A percentile compares a stretch with the other conserved stretches of the same genome.
phyloP scores from a whole-genome alignment of 2,329 filamentous ascomycete genomes.

The Pestalotiopsis sp. region DNA sequence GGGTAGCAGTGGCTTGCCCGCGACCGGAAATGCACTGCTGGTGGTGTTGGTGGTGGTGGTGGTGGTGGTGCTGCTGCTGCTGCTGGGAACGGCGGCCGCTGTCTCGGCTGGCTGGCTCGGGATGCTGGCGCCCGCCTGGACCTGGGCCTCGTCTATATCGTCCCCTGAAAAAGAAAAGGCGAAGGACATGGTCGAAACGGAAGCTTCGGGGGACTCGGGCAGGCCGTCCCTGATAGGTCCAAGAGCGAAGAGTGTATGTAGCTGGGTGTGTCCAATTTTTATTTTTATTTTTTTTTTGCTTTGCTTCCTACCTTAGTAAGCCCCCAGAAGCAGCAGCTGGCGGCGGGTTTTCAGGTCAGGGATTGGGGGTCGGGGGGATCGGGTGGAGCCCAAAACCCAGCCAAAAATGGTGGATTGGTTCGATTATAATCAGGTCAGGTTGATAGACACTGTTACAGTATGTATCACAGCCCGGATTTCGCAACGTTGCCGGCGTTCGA shows the following conservation, averaged over 20 bases:
- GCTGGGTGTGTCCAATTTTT: background rate
- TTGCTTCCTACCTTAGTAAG: background rate
- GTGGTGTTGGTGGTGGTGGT: conserved; percentile 21
- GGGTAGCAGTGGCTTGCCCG: conserved; percentile 61
- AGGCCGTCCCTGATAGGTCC: conserved; percentile 13
- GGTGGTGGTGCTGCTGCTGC: too few species aligned
- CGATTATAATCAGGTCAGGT: conserved; percentile 4
- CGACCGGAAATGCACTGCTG: conserved; percentile 60
- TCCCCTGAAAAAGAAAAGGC: conserved; percentile 66
- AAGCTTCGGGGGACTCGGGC: background rate
- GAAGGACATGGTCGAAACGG: conserved; percentile 43
- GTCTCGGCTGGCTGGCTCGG: conserved; percentile 11
- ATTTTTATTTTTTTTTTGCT: background rate
- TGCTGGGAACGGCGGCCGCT: conserved; percentile 23
- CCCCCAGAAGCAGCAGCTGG: background rate
- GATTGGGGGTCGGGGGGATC: conserved; percentile 1
- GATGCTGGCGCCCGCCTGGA: conserved; percentile 21
- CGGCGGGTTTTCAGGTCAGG: background rate
- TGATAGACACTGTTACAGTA: background rate
- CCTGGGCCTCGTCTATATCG: conserved; percentile 60
- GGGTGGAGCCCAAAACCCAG: background rate
- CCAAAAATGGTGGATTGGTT: background rate
- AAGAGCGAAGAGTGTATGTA: conserved; percentile 8
- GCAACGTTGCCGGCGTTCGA: background rate
- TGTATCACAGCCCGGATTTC: background rate